These are phyloP conservation scores for Flaveria trinervia DNA, from an alignment of 129 eudicot genomes.

Conservation along the genomic window DNA sequence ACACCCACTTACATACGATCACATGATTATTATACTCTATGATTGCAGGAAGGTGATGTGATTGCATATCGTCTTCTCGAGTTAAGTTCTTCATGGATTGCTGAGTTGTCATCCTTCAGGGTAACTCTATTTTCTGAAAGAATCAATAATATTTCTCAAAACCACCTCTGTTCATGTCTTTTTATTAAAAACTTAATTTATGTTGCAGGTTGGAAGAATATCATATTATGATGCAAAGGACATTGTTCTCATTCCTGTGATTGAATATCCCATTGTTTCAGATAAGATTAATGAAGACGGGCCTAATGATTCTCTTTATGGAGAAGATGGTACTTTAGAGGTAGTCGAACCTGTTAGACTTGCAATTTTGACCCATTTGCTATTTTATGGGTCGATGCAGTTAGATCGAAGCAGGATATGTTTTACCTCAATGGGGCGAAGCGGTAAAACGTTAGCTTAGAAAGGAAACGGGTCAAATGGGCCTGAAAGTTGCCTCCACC, in stretches of 20 bases:
- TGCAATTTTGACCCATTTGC: not conserved
- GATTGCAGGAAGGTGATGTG: slow-evolving; percentile 73
- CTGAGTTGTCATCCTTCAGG: slow-evolving; percentile 79
- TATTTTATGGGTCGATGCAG: not conserved
- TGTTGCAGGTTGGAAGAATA: slow-evolving; percentile 73
- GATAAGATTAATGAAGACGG: slow-evolving; percentile 54
- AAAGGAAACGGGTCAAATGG: not conserved
- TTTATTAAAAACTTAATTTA: not conserved
- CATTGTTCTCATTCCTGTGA: slow-evolving; percentile 57
- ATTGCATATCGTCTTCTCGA: slow-evolving; percentile 91
- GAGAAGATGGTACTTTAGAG: slow-evolving; percentile 92
- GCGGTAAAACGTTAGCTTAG: not conserved
- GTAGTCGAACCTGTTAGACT: slow-evolving; percentile 41
- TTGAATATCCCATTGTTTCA: slow-evolving; percentile 63
- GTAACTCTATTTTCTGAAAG: slow-evolving; percentile 38
- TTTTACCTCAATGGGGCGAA: not conserved
- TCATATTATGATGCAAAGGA: slow-evolving; percentile 52
- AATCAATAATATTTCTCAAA: not conserved
- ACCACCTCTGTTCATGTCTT: not conserved
- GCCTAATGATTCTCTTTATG: slow-evolving; percentile 59
- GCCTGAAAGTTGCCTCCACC: slow-evolving; percentile 12
- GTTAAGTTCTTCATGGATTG: slow-evolving; percentile 78
- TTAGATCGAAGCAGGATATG: not conserved
- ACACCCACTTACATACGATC: not conserved
- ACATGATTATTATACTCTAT: not conserved